phyloP scores from a whole-genome alignment of 2,329 filamentous ascomycete species.

The Cladosporium sp. region DNA sequence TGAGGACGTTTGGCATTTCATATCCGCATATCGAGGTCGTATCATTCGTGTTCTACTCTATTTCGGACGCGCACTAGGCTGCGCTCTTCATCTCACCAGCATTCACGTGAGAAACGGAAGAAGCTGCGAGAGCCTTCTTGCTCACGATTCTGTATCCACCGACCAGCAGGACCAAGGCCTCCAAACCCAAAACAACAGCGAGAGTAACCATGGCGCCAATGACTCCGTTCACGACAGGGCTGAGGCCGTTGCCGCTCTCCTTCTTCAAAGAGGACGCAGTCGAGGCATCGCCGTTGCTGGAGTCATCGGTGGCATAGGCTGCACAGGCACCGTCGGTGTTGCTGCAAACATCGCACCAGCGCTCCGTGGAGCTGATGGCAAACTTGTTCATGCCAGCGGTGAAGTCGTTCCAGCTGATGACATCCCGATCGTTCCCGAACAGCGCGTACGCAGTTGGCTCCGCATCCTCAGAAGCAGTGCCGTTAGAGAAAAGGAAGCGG shows the following conservation, averaged over 20 bases:
- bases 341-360: slow-evolving; percentile 77
- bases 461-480: slow-evolving; percentile 50
- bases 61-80: background rate
- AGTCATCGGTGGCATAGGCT: slow-evolving; percentile 38
- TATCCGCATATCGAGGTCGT: background rate
- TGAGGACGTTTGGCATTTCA: slow-evolving; percentile 3
- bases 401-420: slow-evolving; percentile 71
- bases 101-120: background rate
- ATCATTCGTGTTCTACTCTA: background rate
- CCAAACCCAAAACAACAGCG: slow-evolving; percentile 60
- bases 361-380: slow-evolving; percentile 61
- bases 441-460: slow-evolving; percentile 58
- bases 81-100: slow-evolving; percentile 13
- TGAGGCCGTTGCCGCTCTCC: slow-evolving; percentile 52
- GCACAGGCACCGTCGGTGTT: slow-evolving; percentile 69
- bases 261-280: slow-evolving; percentile 28
- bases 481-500: slow-evolving; percentile 64
- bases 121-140: slow-evolving; percentile 47
- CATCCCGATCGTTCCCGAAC: slow-evolving; percentile 56
- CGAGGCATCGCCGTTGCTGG: slow-evolving; percentile 30
- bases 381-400: slow-evolving; percentile 62
- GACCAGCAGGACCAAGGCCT: slow-evolving; percentile 54
- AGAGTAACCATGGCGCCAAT: slow-evolving; percentile 72
- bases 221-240: slow-evolving; percentile 73
- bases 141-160: slow-evolving; percentile 61